A percentile compares a stretch with the other conserved stretches of the same genome.
Evolutionary conservation across 345 rosid genomes (phyloP).

Genomic region (Excoecaria cochinchinensis): DNA sequence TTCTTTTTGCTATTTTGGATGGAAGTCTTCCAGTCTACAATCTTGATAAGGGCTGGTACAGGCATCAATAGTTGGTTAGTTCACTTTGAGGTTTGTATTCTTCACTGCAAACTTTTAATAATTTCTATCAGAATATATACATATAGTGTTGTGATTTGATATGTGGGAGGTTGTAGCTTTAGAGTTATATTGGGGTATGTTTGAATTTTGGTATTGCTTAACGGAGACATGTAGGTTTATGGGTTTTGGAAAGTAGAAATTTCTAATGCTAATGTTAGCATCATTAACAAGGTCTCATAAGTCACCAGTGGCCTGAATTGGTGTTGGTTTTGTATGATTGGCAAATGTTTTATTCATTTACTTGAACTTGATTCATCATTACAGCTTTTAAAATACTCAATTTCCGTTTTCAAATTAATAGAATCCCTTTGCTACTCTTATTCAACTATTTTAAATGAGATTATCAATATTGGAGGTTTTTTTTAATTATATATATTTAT

Average conservation of each 20-base stretch:
- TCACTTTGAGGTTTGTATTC: slow-evolving; percentile 69
- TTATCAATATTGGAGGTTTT: not conserved
- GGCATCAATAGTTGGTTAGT: slow-evolving; percentile 84
- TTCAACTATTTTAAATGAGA: not conserved
- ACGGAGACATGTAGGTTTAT: too few relatives aligned
- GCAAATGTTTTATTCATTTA: not conserved
- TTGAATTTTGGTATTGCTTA: too few relatives aligned
- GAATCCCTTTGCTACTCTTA: not conserved
- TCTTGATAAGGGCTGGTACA: slow-evolving; percentile 66
- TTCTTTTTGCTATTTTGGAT: slow-evolving; percentile 75
- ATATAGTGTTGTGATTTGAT: not conserved
- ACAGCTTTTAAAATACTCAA: not conserved
- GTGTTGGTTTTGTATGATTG: not conserved
- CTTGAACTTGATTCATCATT: not conserved
- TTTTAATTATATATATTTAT: not conserved
- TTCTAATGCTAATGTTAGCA: not conserved
- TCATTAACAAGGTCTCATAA: not conserved
- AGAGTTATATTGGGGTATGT: too few relatives aligned
- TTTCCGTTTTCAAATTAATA: not conserved
- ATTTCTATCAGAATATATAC: not conserved
- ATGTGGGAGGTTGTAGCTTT: not conserved
- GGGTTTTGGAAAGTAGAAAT: too few relatives aligned
- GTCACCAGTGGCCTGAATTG: not conserved
- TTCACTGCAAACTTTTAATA: not conserved
- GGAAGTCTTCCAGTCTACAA: slow-evolving; percentile 98